Evolutionary conservation across 2,329 filamentous ascomycete genomes (phyloP), one percentile per base, ranked within the genome.

Genomic region (Curvularia verruculosa): DNA sequence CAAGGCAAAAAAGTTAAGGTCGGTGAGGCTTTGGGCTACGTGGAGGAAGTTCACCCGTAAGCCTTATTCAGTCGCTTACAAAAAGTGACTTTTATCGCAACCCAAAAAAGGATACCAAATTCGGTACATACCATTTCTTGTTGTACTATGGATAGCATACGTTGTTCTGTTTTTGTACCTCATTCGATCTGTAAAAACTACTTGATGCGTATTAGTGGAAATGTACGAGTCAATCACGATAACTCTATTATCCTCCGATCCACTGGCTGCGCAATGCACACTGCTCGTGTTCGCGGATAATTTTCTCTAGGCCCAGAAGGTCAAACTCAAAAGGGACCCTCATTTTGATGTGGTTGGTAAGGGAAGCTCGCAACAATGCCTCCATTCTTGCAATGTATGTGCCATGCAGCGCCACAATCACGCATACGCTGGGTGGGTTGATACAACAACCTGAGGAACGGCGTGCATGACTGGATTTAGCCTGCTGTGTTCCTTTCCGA

Each of bases 1-100:
- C 92, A 92, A 77, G 95, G 94, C 0, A 90, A 94, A 80, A 90
- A 83, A 68, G 86, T 99, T 59, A 92, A 92, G 80, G 89, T 98
- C 80, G 95, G 95, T 3, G 84, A 99, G 79, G 87, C 89, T 7
- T 76, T 99, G 57, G 95, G 94, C 1, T 87, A 84, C 71, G 89
- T 96, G 10, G 82, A 86, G 31, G 85, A 65, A 40, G 31, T 49
- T 18, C 28, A 46, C 21, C 52, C 43, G 28, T 21, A 41, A 21
- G 15, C 29, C 15, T 39, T 24, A 28, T 12, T n/a, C 28, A 15
- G 24, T 37, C 2, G 10, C 23, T 39, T 31, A 15, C 13, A 7
- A n/a, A 26, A 49, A n/a, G 23, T 7, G 9, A 18, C 2, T 13
- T 37, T n/a, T 39, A n/a, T 39, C 4, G 24, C 4, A 21, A n/a